Conservation (phyloP, 441 rosid genomes). For the Populus hybrid region DNA sequence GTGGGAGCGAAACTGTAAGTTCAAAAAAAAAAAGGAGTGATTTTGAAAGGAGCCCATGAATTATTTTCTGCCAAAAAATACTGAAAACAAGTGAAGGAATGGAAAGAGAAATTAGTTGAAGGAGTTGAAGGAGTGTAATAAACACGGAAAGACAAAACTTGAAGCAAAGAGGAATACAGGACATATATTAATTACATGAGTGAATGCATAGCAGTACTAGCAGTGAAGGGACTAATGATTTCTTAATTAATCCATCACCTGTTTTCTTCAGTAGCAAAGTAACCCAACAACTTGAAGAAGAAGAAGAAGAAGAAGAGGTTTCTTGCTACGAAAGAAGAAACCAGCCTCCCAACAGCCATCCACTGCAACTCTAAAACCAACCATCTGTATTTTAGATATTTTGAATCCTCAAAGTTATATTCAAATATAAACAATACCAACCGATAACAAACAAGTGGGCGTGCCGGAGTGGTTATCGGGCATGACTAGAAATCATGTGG, state of each 20-base stretch:
- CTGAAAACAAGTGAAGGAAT: neutral
- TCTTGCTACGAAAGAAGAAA: neutral
- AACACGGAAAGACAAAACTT: neutral
- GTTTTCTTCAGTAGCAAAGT: neutral
- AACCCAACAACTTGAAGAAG: neutral
- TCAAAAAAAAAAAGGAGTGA: neutral
- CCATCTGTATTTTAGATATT: neutral
- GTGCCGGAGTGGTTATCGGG: conserved; percentile 17
- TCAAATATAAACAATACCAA: too few species aligned
- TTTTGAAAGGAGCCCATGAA: neutral
- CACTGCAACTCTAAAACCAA: neutral
- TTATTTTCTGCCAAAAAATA: neutral
- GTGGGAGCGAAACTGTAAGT: neutral
- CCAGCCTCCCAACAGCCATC: neutral
- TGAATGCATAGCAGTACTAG: neutral
- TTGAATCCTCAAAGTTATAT: too few species aligned
- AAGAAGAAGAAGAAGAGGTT: too few species aligned
- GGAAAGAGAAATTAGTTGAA: neutral
- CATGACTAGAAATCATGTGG: conserved; percentile 98
- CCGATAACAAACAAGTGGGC: too few species aligned
- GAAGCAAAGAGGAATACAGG: neutral
- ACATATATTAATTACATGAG: neutral
- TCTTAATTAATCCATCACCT: neutral
- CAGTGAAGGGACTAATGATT: neutral
- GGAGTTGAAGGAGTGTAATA: too few species aligned